Evolutionary conservation across 2,329 filamentous ascomycete genomes (phyloP).

Genomic region (Apiospora marii): DNA sequence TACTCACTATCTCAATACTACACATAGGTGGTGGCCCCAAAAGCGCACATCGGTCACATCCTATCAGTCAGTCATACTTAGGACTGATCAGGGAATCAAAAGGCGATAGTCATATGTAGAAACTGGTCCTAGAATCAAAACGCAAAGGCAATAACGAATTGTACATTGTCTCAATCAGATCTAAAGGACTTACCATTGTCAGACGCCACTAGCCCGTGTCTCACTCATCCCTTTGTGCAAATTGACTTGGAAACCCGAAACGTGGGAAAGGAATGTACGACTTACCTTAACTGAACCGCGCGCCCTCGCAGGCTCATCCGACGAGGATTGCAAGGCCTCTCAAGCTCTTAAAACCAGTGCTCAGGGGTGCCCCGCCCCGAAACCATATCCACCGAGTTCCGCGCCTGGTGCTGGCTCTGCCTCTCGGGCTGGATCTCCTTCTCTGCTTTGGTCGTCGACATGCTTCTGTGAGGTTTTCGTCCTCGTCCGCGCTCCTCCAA

Average conservation of each 20-base stretch:
- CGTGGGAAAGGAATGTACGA: not conserved
- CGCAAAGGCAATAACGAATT: not conserved
- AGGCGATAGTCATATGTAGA: no score
- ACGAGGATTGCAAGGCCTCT: no score
- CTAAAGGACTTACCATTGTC: not conserved
- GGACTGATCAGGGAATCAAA: no score
- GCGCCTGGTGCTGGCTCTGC: not conserved
- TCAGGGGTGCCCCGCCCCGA: not conserved
- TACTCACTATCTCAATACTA: not conserved
- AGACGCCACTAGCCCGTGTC: no score
- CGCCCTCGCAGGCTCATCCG: no score
- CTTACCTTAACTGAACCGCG: not conserved
- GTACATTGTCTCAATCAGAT: not conserved
- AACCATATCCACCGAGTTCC: constrained; percentile 13
- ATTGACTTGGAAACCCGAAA: not conserved
- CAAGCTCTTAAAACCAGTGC: not conserved
- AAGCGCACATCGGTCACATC: no score
- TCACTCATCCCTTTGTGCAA: no score
- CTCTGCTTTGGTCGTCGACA: not conserved
- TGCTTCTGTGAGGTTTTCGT: not conserved
- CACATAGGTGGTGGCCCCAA: no score
- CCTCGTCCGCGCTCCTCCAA: not conserved
- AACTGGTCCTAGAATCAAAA: no score
- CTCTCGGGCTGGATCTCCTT: not conserved
- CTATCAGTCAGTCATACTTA: not conserved